Conservation (phyloP, 148 eudicot genomes). For the Pharnaceum exiguum region DNA sequence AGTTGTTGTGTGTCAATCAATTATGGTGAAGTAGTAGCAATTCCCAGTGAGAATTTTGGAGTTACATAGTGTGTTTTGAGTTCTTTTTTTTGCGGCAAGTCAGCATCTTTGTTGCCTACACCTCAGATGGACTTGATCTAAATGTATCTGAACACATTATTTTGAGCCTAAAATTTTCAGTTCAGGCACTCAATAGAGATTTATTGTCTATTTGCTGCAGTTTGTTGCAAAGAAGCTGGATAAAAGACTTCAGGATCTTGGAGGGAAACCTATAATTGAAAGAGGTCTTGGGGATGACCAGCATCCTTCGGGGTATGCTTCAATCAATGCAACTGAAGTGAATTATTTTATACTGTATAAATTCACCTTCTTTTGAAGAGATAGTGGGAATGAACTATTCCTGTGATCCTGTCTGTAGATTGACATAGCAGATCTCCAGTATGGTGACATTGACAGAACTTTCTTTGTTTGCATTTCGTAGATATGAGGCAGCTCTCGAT, state of each 20-base stretch:
- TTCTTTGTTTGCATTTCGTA: conserved; percentile 20
- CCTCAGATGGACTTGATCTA: neutral
- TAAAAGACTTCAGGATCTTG: conserved; percentile 81
- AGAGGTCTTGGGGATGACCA: conserved; percentile 97
- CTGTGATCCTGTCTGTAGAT: too few species aligned
- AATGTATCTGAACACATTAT: neutral
- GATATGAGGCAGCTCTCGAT: conserved; percentile 95
- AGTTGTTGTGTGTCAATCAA: too few species aligned
- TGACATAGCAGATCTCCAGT: too few species aligned
- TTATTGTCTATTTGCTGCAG: conserved; percentile 33
- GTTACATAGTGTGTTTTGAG: too few species aligned
- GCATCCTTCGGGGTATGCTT: conserved; percentile 91
- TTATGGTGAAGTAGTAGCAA: too few species aligned
- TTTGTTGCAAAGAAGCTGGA: conserved; percentile 97
- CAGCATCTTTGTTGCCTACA: neutral
- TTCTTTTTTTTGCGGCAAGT: too few species aligned
- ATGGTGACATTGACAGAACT: conserved; percentile 5
- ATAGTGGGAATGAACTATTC: too few species aligned
- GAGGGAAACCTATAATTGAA: conserved; percentile 63
- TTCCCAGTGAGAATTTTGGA: too few species aligned
- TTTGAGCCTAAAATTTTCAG: neutral
- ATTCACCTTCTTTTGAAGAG: too few species aligned
- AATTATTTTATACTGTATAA: neutral
- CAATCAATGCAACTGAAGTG: neutral
- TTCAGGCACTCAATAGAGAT: neutral